A percentile compares a stretch with the other conserved stretches of the same genome.
Evolutionary conservation across 2,329 filamentous ascomycete species (phyloP).

Genomic region (Lachnum nothofagi): DNA sequence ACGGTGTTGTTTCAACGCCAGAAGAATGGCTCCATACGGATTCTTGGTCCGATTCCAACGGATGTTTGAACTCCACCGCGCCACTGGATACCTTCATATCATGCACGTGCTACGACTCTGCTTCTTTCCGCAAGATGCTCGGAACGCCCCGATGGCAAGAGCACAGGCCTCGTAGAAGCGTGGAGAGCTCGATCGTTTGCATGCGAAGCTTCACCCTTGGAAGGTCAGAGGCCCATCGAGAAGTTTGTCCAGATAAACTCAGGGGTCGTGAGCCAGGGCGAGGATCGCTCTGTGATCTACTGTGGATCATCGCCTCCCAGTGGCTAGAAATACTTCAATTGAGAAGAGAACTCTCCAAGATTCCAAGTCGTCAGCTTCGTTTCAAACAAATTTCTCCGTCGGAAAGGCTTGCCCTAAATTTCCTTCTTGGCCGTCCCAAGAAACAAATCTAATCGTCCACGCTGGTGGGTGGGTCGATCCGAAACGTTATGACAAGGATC

Average conservation of each 20-base stretch:
- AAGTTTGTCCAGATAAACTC: background rate
- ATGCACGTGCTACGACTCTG: too few species aligned
- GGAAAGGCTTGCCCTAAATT: background rate
- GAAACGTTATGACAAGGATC: conserved; percentile 2
- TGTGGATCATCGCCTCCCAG: background rate
- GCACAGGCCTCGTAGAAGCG: too few species aligned
- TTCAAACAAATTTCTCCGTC: conserved; percentile 9
- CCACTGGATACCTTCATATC: too few species aligned
- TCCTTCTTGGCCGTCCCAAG: background rate
- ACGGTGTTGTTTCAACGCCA: too few species aligned
- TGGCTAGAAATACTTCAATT: background rate
- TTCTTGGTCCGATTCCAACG: too few species aligned
- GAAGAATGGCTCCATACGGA: too few species aligned
- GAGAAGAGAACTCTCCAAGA: background rate
- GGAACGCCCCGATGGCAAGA: too few species aligned
- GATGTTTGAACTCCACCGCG: too few species aligned
- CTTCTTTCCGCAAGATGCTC: too few species aligned
- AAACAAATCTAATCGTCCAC: background rate
- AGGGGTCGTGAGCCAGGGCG: background rate
- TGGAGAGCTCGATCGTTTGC: too few species aligned
- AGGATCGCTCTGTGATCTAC: background rate
- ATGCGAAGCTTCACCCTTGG: background rate
- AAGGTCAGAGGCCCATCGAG: background rate
- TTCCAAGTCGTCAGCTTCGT: background rate
- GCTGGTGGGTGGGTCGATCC: conserved; percentile 1